Conservation (phyloP, 2,329 filamentous ascomycete genomes). For the Pseudohalonectria lignicola region DNA sequence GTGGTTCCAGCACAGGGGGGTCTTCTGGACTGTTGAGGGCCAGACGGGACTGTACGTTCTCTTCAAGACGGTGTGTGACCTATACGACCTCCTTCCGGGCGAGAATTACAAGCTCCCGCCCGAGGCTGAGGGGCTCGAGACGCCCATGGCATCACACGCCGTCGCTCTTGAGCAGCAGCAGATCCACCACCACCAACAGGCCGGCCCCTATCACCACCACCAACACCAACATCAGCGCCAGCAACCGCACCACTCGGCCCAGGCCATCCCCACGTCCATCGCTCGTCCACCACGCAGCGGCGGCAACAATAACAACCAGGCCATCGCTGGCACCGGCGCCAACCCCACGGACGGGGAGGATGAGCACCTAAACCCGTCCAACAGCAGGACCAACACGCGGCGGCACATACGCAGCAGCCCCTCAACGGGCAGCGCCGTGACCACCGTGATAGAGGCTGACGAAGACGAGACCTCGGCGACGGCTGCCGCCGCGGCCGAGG, state of each 20-base stretch:
- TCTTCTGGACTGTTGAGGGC: constrained; percentile 89
- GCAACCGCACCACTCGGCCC: constrained; percentile 2
- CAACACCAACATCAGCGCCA: too few relatives aligned
- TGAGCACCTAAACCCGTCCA: constrained; percentile 39
- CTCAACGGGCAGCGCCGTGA: constrained; percentile 67
- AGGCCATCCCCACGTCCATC: not conserved
- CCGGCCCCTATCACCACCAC: constrained; percentile 7
- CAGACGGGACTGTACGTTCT: constrained; percentile 90
- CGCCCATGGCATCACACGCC: constrained; percentile 18
- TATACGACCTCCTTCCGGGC: constrained; percentile 76
- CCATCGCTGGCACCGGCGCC: not conserved
- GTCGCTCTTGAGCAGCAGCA: constrained; percentile 19
- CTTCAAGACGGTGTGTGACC: constrained; percentile 94
- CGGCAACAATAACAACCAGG: constrained; percentile 2
- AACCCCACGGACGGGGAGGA: constrained; percentile 21
- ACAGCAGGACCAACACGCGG: constrained; percentile 59
- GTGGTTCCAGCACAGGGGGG: constrained; percentile 93
- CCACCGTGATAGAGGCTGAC: constrained; percentile 72
- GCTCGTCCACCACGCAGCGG: not conserved
- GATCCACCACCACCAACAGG: constrained; percentile 11
- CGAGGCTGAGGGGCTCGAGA: constrained; percentile 79
- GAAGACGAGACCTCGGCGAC: constrained; percentile 51
- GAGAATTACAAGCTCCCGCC: constrained; percentile 94
- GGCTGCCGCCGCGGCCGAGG: constrained; percentile 18
- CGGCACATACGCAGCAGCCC: constrained; percentile 72